Evolutionary conservation across 805 yeast species (phyloP), one percentile per base, ranked within the genome.

Genomic region (Yarrowia yakushimensis): DNA sequence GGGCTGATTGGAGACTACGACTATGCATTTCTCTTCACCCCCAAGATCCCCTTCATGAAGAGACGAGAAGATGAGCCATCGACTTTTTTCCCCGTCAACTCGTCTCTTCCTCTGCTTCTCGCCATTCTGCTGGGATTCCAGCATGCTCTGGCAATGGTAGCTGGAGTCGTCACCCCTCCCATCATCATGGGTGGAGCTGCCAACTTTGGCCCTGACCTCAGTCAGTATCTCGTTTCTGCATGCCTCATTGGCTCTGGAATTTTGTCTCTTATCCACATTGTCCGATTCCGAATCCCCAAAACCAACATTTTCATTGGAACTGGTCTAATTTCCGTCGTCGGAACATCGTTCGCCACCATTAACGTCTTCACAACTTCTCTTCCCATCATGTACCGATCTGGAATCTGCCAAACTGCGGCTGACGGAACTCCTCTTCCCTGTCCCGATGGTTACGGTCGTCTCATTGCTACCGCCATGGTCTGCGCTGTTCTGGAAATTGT

Each of bases 111-210:
- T 0, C 67, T 90, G 15, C 67, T 87, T 7, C 77, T 91, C 63
- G 96, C 96, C 1, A 72, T 87, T 63, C 64, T 91, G 11, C 80
- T 92, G 27, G 97, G 97, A 18, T 79, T 91, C 66, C 97, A 91
- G 76, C 97, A 91, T 72, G 77, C 96, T 1, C 74, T 91, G 66
- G 85, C 97, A 28, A 91, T 92, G 97, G 76, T 91, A 75, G 97
- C 97, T n/a, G 97, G 97, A 70, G 82, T 91, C 59, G 87, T 88
- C 41, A 78, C 94, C 7, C 96, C 97, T 10, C 93, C 96, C 2
- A 75, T 91, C 62, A 77, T 91, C 66, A 87, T 90, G 54, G 78
- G 91, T 0, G 68, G 78, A 10, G 72, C 81, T 22, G 93, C 93
- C 10, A 80, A 87, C 71, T 77, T 91, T 50, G 75, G 73, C 27